phyloP scores from a whole-genome alignment of 2,329 filamentous ascomycete genomes.

The Clonostachys rhizophaga region DNA sequence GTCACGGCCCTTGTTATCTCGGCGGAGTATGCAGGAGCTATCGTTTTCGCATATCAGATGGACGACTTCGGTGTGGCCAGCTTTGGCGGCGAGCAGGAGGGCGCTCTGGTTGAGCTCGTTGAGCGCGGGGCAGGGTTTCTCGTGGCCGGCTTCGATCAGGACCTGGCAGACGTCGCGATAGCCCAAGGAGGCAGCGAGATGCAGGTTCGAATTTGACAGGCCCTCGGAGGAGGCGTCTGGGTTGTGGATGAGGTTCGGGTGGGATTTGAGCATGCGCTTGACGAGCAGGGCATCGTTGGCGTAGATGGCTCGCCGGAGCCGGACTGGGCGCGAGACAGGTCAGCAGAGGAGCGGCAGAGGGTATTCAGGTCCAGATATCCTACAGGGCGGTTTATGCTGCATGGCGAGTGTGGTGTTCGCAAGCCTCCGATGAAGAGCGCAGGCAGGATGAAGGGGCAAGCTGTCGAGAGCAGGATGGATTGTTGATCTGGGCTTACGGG shows the following conservation, averaged over 20 bases:
- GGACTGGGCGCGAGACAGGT: constrained; percentile 25
- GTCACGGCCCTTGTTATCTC: constrained; percentile 65
- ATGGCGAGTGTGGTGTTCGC: too few species aligned
- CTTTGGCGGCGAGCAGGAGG: constrained; percentile 69
- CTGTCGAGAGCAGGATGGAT: too few species aligned
- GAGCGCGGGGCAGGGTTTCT: constrained; percentile 65
- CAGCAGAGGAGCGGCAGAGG: too few species aligned
- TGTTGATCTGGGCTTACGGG: too few species aligned
- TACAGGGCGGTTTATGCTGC: too few species aligned
- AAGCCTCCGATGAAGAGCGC: too few species aligned
- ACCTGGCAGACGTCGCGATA: constrained; percentile 63
- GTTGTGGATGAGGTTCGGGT: constrained; percentile 70
- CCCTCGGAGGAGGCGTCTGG: constrained; percentile 65
- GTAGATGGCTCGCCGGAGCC: constrained; percentile 77
- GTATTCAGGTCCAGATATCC: too few species aligned
- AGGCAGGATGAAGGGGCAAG: too few species aligned
- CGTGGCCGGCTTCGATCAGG: constrained; percentile 71
- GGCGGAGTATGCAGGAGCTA: constrained; percentile 56
- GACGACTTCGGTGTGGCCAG: constrained; percentile 69
- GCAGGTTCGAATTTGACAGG: constrained; percentile 78
- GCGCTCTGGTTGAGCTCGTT: constrained; percentile 80
- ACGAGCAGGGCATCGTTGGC: constrained; percentile 69
- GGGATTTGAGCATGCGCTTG: constrained; percentile 68
- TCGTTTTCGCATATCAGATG: constrained; percentile 64
- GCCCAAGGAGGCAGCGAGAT: constrained; percentile 73